Evolutionary conservation across 495 filamentous ascomycete species (phyloP).

Genomic region (Penicillium pancosmium): DNA sequence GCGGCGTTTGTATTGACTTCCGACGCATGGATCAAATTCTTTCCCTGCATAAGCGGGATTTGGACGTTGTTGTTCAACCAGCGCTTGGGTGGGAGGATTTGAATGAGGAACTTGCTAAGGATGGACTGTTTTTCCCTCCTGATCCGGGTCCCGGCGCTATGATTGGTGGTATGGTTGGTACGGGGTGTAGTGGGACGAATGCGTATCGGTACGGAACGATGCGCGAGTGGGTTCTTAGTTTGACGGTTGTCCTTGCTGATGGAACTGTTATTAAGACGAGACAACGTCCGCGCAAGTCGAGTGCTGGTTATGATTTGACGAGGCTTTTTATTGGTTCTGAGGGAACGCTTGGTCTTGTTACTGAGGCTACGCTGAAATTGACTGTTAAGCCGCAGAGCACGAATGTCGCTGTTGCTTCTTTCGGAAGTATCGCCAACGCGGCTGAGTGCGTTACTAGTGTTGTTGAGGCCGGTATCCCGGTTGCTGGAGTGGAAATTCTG

Average conservation of each 20-base stretch:
- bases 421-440: constrained; percentile 56
- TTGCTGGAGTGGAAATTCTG: constrained; percentile 66
- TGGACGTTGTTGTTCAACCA: constrained; percentile 69
- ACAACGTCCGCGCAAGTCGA: constrained; percentile 66
- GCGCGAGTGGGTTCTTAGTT: constrained; percentile 67
- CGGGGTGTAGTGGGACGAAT: constrained; percentile 68
- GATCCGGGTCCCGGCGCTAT: constrained; percentile 68
- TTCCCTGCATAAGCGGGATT: constrained; percentile 55
- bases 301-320: constrained; percentile 67
- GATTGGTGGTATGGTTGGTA: constrained; percentile 72
- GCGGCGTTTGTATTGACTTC: constrained; percentile 68
- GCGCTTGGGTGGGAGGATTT: constrained; percentile 66
- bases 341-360: constrained; percentile 66
- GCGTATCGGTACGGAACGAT: constrained; percentile 71
- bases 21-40: constrained; percentile 64
- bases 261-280: constrained; percentile 67
- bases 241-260: constrained; percentile 68
- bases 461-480: constrained; percentile 62
- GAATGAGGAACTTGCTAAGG: constrained; percentile 57
- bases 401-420: constrained; percentile 65
- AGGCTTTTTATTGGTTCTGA: constrained; percentile 66
- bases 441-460: constrained; percentile 62
- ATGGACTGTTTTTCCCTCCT: constrained; percentile 67
- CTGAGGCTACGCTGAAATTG: constrained; percentile 65
- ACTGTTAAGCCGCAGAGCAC: constrained; percentile 64